phyloP scores from a whole-genome alignment of 202 grass and related monocot species.

The Eragrostis tef region DNA sequence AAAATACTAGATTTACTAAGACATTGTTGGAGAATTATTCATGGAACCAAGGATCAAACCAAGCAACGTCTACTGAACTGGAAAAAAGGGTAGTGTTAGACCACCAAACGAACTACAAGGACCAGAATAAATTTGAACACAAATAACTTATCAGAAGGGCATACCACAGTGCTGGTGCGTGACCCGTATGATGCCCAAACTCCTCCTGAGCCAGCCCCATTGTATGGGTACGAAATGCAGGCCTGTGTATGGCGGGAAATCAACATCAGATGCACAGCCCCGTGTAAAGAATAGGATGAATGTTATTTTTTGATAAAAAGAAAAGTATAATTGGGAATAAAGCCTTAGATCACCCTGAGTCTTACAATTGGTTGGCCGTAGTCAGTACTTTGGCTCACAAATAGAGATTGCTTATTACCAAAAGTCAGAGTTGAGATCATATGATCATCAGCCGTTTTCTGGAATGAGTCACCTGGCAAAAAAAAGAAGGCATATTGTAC shows the following conservation, averaged over 20 bases:
- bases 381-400: slow-evolving; percentile 46
- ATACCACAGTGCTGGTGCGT: slow-evolving; percentile 45
- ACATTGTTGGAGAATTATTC: no score
- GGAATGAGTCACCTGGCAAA: slow-evolving; percentile 41
- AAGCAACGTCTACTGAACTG: not conserved
- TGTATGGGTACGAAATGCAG: slow-evolving; percentile 53
- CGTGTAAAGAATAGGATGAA: not conserved
- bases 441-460: slow-evolving; percentile 37
- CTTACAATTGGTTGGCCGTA: slow-evolving; percentile 54
- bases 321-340: not conserved
- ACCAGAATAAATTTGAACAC: not conserved
- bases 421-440: slow-evolving; percentile 48
- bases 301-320: not conserved
- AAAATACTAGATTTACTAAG: no score
- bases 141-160: slow-evolving; percentile 17
- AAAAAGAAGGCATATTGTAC: slow-evolving; percentile 3
- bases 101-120: not conserved
- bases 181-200: slow-evolving; percentile 52
- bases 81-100: not conserved
- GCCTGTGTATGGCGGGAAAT: slow-evolving; percentile 32
- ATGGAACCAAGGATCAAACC: no score
- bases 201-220: slow-evolving; percentile 46
- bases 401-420: slow-evolving; percentile 48
- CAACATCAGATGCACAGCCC: slow-evolving; percentile 17
- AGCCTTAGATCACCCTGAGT: not conserved